These are phyloP conservation scores for Posidonia oceanica DNA, from an alignment of 116 monocot species.

Conservation along the genomic window DNA sequence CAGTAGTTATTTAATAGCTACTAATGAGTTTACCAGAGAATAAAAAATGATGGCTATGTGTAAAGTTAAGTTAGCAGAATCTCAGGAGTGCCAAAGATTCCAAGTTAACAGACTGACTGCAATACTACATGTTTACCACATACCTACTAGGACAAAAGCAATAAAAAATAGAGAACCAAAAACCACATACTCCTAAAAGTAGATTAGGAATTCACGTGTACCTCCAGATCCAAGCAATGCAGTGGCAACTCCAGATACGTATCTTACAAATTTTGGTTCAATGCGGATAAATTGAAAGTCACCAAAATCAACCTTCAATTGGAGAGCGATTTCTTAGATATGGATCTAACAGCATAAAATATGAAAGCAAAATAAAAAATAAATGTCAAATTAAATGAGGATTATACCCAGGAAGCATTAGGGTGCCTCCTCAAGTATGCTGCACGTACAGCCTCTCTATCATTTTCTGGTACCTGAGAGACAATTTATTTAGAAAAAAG, in stretches of 20 bases:
- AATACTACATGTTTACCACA: background rate
- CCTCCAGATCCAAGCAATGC: constrained; percentile 87
- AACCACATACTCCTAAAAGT: background rate
- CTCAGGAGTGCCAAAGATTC: no score
- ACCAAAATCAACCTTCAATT: constrained; percentile 83
- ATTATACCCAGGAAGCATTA: constrained; percentile 80
- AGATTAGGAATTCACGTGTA: constrained; percentile 9
- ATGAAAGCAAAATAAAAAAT: background rate
- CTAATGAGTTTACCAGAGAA: no score
- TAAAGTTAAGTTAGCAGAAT: no score
- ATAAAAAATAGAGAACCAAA: background rate
- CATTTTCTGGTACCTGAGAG: constrained; percentile 46
- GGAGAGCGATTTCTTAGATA: background rate
- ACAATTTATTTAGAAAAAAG: background rate
- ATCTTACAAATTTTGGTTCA: constrained; percentile 63
- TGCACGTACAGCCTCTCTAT: constrained; percentile 44
- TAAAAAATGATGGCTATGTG: no score
- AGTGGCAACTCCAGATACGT: constrained; percentile 90
- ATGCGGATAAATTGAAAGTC: constrained; percentile 74
- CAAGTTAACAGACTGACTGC: no score
- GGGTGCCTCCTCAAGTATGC: constrained; percentile 74
- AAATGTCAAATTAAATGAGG: constrained; percentile 1
- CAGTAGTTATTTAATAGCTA: no score
- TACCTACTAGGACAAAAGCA: background rate
- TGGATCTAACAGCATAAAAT: background rate